Evolutionary conservation across 2,329 filamentous ascomycete genomes (phyloP).

Genomic region (Pleoardoris graminearum): DNA sequence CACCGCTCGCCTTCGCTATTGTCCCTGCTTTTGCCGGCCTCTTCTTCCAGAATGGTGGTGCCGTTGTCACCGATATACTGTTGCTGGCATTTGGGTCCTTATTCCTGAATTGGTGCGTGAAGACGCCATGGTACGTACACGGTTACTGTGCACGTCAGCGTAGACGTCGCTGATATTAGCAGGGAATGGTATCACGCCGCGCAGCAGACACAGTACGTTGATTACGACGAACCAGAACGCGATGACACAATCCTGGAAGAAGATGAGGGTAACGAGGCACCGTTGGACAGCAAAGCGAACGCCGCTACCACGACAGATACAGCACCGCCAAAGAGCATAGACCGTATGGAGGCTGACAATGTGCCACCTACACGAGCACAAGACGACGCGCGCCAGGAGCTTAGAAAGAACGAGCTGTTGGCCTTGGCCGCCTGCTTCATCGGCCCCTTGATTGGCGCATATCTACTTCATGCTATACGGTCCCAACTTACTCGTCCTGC

Average conservation of each 20-base stretch:
- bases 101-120: constrained; percentile 90
- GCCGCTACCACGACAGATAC: constrained; percentile 15
- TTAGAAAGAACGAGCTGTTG: constrained; percentile 73
- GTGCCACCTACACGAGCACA: constrained; percentile 22
- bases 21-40: constrained; percentile 84
- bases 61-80: constrained; percentile 82
- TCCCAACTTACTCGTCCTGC: constrained; percentile 79
- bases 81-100: constrained; percentile 78
- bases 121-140: constrained; percentile 75
- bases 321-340: neutral
- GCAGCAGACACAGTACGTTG: constrained; percentile 42
- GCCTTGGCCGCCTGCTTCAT: constrained; percentile 79
- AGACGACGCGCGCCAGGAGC: constrained; percentile 59
- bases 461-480: constrained; percentile 79
- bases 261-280: constrained; percentile 28
- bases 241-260: constrained; percentile 36
- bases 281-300: constrained; percentile 18
- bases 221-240: constrained; percentile 20
- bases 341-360: neutral
- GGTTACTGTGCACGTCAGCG: neutral
- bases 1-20: constrained; percentile 82
- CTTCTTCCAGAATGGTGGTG: constrained; percentile 81
- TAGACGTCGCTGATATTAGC: constrained; percentile 9
- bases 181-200: constrained; percentile 60
- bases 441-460: constrained; percentile 78